Conservation (phyloP, 768 basidiomycete genomes). For the Hortiboletus campestris region DNA sequence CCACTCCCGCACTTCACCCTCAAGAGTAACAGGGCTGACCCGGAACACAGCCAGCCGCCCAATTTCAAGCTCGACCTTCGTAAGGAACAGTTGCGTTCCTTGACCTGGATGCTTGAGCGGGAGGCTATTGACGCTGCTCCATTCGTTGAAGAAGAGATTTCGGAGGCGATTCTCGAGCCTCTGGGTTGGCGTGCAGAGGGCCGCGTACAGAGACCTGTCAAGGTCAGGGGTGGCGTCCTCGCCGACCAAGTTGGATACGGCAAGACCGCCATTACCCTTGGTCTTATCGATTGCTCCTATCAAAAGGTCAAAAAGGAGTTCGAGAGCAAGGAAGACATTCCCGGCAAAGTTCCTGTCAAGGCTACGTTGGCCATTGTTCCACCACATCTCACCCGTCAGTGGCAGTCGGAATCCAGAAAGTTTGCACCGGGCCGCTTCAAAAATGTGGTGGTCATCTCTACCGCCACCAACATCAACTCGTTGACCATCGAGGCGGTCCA, state of each 20-base stretch:
- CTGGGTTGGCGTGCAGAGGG: slow-evolving; percentile 96
- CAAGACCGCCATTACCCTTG: slow-evolving; percentile 93
- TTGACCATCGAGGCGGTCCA: slow-evolving; percentile 71
- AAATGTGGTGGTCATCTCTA: slow-evolving; percentile 62
- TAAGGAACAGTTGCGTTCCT: slow-evolving; percentile 83
- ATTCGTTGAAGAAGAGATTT: slow-evolving; percentile 92
- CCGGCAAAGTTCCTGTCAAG: slow-evolving; percentile 72
- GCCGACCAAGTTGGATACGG: slow-evolving; percentile 98
- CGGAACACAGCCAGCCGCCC: slow-evolving; percentile 71
- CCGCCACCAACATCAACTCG: slow-evolving; percentile 66
- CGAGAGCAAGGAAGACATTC: slow-evolving; percentile 41
- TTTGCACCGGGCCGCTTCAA: slow-evolving; percentile 54
- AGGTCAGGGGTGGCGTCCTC: slow-evolving; percentile 83
- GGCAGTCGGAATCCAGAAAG: slow-evolving; percentile 83
- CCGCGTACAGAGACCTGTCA: slow-evolving; percentile 73
- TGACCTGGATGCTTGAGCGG: slow-evolving; percentile 89
- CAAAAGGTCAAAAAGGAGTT: slow-evolving; percentile 60
- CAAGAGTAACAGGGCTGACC: slow-evolving; percentile 72
- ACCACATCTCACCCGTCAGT: slow-evolving; percentile 86
- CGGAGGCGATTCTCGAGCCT: slow-evolving; percentile 82
- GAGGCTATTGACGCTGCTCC: slow-evolving; percentile 63
- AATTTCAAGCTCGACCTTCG: slow-evolving; percentile 73
- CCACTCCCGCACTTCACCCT: slow-evolving; percentile 66
- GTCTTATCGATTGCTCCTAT: slow-evolving; percentile 73
- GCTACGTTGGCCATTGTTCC: slow-evolving; percentile 86